Conservation (phyloP, 805 yeast genomes). For the Dipodascopsis uninucleata region DNA sequence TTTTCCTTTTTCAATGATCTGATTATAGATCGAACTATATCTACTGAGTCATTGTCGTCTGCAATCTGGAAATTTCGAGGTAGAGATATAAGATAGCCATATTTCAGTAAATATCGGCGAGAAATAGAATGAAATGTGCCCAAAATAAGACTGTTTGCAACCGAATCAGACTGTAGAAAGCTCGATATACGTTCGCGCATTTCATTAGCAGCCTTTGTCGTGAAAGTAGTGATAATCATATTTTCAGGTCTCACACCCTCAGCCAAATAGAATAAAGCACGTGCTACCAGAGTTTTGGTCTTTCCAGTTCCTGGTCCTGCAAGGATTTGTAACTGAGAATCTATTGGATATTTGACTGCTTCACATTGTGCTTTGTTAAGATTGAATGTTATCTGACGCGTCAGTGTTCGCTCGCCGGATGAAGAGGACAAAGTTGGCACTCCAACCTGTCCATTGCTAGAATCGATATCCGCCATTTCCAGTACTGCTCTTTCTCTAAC, state of each 20-base stretch:
- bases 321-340: slow-evolving; percentile 47
- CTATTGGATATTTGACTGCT: slow-evolving; percentile 45
- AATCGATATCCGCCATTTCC: too few species aligned
- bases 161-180: slow-evolving; percentile 24
- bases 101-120: slow-evolving; percentile 50
- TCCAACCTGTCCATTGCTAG: too few species aligned
- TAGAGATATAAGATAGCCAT: slow-evolving; percentile 50
- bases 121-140: slow-evolving; percentile 93
- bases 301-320: slow-evolving; percentile 76
- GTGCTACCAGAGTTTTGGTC: slow-evolving; percentile 73
- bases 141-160: slow-evolving; percentile 49
- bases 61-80: slow-evolving; percentile 48
- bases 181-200: slow-evolving; percentile 59
- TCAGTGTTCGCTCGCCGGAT: too few species aligned
- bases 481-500: too few species aligned
- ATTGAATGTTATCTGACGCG: slow-evolving; percentile 10
- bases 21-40: slow-evolving; percentile 40
- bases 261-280: slow-evolving; percentile 62
- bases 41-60: slow-evolving; percentile 58
- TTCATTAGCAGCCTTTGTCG: slow-evolving; percentile 88
- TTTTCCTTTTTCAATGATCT: slow-evolving; percentile 26
- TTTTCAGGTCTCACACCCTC: slow-evolving; percentile 53
- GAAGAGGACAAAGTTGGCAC: too few species aligned
- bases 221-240: slow-evolving; percentile 85
- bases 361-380: slow-evolving; percentile 43